Evolutionary conservation across 2,329 filamentous ascomycete genomes (phyloP).

Genomic region (Scedosporium apiospermum): DNA sequence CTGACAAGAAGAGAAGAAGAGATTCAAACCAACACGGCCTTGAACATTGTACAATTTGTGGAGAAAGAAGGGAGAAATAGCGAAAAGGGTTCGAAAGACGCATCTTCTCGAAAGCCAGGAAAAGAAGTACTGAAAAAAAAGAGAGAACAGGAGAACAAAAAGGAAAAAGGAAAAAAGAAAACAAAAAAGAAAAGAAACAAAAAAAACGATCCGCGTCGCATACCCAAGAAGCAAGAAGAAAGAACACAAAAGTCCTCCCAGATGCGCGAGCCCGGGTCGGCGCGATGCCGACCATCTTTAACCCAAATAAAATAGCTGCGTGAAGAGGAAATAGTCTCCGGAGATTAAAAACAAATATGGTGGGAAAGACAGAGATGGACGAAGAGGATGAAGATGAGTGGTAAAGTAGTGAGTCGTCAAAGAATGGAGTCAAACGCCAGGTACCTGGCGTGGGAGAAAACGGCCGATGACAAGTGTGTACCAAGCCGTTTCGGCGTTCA

Average conservation of each 20-base stretch:
- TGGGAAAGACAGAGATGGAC: not conserved
- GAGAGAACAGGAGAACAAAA: not conserved
- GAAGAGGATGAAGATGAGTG: not conserved
- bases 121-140: not conserved
- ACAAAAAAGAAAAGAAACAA: not conserved
- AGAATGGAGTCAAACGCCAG: too few species aligned
- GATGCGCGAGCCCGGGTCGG: not conserved
- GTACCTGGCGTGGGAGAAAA: too few species aligned
- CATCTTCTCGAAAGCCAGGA: not conserved
- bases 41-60: not conserved
- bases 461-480: too few species aligned
- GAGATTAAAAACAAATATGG: not conserved
- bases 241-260: not conserved
- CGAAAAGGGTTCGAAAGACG: constrained; percentile 1
- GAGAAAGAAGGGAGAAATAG: not conserved
- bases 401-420: too few species aligned
- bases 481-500: too few species aligned
- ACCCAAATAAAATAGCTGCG: not conserved
- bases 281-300: not conserved
- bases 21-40: not conserved
- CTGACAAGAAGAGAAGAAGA: not conserved
- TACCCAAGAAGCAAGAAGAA: too few species aligned
- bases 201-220: not conserved
- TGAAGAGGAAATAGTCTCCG: not conserved
- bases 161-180: too few species aligned